A percentile compares a stretch with the other conserved stretches of the same genome.
Evolutionary conservation across 2,329 filamentous ascomycete species (phyloP).

Genomic region (Trichoderma pleuroti): DNA sequence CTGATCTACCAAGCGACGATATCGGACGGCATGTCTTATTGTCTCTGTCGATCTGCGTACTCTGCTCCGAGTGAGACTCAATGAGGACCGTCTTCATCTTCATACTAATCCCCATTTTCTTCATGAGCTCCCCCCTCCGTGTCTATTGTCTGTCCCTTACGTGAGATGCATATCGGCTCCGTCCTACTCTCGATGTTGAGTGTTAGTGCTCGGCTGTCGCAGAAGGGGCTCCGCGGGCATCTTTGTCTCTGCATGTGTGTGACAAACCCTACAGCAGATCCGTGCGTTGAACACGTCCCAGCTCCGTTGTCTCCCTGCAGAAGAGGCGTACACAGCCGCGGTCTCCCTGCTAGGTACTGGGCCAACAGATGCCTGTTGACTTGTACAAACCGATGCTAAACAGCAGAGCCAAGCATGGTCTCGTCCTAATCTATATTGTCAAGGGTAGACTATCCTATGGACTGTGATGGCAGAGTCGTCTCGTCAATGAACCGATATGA

Average conservation of each 20-base stretch:
- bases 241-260: slow-evolving; percentile 2
- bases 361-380: neutral
- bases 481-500: neutral
- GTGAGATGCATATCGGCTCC: neutral
- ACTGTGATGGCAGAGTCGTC: neutral
- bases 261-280: neutral
- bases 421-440: neutral
- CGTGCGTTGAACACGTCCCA: neutral
- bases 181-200: neutral
- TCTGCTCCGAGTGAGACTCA: neutral
- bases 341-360: neutral
- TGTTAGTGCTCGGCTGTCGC: neutral
- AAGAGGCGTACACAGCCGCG: neutral
- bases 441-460: neutral
- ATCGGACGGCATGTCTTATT: neutral
- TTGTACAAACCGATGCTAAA: neutral
- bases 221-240: neutral
- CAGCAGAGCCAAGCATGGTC: neutral
- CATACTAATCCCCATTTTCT: neutral
- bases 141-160: neutral
- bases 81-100: neutral
- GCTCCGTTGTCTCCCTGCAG: neutral
- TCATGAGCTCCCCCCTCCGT: neutral
- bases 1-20: neutral
- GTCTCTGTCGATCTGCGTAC: neutral